Evolutionary conservation across 129 eudicot genomes (phyloP), one percentile per base, ranked within the genome.

Genomic region (Artemisia tridentata): DNA sequence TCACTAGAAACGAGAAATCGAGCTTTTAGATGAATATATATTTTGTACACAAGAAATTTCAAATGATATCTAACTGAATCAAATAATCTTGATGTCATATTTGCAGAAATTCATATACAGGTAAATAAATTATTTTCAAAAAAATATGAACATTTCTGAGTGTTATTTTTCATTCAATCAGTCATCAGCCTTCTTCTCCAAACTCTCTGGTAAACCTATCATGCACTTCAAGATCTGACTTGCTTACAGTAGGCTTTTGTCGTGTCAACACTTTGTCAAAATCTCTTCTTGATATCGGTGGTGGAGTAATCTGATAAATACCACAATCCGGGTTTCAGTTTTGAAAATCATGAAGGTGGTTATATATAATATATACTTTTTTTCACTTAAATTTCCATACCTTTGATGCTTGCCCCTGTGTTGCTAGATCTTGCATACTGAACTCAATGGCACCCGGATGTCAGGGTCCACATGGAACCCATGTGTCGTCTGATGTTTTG

Each of bases 171-270:
- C 59, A 11, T 60, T 54, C 34, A 76, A 72, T 72, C 52, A 47
- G 23, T 52, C 29, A 72, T 84, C 75, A 85, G 21, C 90, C 90
- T 72, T 85, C 90, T 76, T 85, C 90, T 18, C 90, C 90, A 79
- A 85, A 85, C 75, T 85, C 86, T 48, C 68, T 73, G 8, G 90
- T 85, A 66, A 85, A 85, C 72, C 74, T 82, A 29, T 85, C 90
- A 48, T 82, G 90, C 54, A 79, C 71, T 76, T 82, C 78, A 77
- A 82, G 86, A 68, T 81, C 86, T 19, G 84, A 51, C 79, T 81
- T 81, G 90, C 90, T 81, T 21, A 85, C 86, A 3, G 86, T 81
- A 14, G 90, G 84, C n/a, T n/a, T n/a, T n/a, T n/a, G n/a, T n/a
- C n/a, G n/a, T n/a, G n/a, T n/a, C n/a, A n/a, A n/a, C n/a, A n/a